A percentile compares a stretch with the other conserved stretches of the same genome.
Conservation (phyloP, 1,139 yeast species). For the Pneumocystis sp. region DNA sequence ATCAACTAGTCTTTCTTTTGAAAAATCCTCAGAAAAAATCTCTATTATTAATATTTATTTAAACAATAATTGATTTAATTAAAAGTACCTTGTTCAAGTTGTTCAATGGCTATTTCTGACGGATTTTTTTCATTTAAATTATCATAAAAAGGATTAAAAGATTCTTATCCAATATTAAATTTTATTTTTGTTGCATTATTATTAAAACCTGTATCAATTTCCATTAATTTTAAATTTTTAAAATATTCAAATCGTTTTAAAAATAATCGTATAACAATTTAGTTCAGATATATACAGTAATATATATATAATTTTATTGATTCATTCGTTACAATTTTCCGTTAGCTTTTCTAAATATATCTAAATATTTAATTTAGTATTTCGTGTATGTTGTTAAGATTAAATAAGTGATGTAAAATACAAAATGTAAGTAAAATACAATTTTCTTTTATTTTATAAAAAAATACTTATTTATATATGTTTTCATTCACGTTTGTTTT, state of each 20-base stretch:
- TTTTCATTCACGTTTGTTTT: too few species aligned
- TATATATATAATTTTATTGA: too few species aligned
- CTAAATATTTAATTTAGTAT: background rate
- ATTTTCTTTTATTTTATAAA: background rate
- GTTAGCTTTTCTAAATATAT: background rate
- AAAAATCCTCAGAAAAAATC: background rate
- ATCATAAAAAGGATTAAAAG: background rate
- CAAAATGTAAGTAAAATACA: too few species aligned
- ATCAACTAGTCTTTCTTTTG: background rate
- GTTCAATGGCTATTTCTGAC: background rate
- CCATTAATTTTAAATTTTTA: background rate
- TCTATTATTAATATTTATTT: background rate
- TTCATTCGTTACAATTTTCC: too few species aligned
- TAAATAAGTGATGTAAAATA: too few species aligned
- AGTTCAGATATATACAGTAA: background rate
- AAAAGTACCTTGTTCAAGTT: background rate
- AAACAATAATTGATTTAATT: background rate
- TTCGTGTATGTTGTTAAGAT: background rate
- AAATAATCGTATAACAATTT: background rate
- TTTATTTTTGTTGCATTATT: background rate
- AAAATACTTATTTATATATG: too few species aligned
- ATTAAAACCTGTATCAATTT: background rate
- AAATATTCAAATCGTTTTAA: background rate
- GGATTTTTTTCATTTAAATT: background rate
- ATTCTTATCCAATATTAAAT: background rate